Base-by-base conservation (phyloP, 257 asterid species). In the Penstemon barbatus region DNA sequence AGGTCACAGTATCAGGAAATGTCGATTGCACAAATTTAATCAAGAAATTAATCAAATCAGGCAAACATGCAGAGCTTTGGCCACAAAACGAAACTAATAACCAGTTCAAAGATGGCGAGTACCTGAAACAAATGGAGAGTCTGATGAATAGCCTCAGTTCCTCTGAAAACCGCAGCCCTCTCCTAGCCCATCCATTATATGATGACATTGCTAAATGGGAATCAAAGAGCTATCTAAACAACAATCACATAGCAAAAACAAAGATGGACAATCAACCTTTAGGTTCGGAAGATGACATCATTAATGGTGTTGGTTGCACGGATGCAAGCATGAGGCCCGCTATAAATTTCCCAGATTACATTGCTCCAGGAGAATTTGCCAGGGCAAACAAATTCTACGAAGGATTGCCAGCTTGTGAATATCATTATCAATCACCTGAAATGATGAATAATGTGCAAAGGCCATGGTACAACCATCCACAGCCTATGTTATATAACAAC, bases 11-110 rank as follows among this genome's bases (percentile, higher is more conserved):
- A 9, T 65, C 70, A 5, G 86, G 86, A 51, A 51, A 81, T 36
- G 79, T 81, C 1, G 80, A 81, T 12, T 33, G 75, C 62, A 41
- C 50, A 7, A 56, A 15, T 40, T 44, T 81, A 72, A 75, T 78
- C 60, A 73, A 69, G 71, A 81, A 75, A 54, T 38, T 81, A 59
- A 77, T 12, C 19, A 78, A 78, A 72, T 69, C 83, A 7, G 84
- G 95, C 19, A 91, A 91, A 61, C 84, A 86, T 59, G 91, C 95
- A 5, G 90, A 86, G 81, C 66, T 83, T 55, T 79, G 82, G 83
- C 46, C 72, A 55, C 69, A 76, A 42, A 58, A 56, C 57, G 33
- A 44, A 12, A 52, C 46, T 57, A 53, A 69, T 57, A 53, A 69
- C 57, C 68, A 76, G 78, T 52, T 45, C 49, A 45, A 42, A 36